phyloP scores from a whole-genome alignment of 2,329 filamentous ascomycete genomes.

The Setomelanomma holmii region DNA sequence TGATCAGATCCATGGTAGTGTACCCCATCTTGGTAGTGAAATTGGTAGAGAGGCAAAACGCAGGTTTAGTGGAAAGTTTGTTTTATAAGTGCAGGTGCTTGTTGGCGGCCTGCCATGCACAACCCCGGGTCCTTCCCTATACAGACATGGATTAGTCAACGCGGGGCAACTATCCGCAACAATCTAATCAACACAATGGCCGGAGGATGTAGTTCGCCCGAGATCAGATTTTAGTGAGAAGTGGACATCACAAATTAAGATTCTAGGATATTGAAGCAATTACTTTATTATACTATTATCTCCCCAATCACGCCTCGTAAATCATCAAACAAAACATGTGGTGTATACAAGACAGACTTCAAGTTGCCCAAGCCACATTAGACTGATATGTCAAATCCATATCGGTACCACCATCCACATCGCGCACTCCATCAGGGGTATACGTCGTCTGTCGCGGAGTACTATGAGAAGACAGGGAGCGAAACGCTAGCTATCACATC shows the following conservation, averaged over 20 bases:
- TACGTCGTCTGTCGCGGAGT: constrained; percentile 37
- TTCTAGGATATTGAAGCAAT: background rate
- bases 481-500: constrained; percentile 26
- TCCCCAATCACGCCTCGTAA: constrained; percentile 10
- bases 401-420: constrained; percentile 19
- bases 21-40: background rate
- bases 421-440: constrained; percentile 41
- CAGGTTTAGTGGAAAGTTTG: too few species aligned
- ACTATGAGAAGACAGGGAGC: constrained; percentile 32
- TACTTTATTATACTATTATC: constrained; percentile 20
- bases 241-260: background rate
- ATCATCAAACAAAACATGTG: constrained; percentile 12
- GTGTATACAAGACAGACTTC: constrained; percentile 12
- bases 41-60: too few species aligned
- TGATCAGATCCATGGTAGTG: constrained; percentile 6
- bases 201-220: too few species aligned
- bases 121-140: too few species aligned
- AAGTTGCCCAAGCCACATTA: constrained; percentile 15
- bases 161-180: too few species aligned
- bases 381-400: constrained; percentile 7
- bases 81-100: too few species aligned
- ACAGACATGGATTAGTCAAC: too few species aligned
- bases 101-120: too few species aligned
- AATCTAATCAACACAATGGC: too few species aligned
- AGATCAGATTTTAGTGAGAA: background rate